Evolutionary conservation across 164 flowering plant genomes (phyloP), one percentile per base, ranked within the genome.

Genomic region (Chloranthus sessilifolius): DNA sequence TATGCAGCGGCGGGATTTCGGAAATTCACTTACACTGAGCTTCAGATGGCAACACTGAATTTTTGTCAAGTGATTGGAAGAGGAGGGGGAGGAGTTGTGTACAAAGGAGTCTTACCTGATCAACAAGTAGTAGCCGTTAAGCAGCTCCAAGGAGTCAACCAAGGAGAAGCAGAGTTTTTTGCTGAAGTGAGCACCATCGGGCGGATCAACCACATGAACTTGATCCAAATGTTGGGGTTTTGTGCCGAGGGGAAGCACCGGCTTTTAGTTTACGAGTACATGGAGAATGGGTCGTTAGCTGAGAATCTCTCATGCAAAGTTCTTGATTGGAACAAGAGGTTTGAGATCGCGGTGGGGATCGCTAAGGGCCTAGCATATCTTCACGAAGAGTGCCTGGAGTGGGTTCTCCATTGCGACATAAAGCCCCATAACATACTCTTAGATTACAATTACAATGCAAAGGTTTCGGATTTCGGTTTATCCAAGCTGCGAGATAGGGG

Each of bases 331-430:
- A 31, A 52, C 21, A 47, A 56, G 42, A 63, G 69, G 47, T 56
- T 24, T 5, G 15, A 52, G 4, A 59, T 64, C 2, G 68, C 74
- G 2, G 11, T 62, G 8, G 67, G 68, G 14, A 63, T 66, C 2
- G 69, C 71, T 0, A 71, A 64, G 45, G 61, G 69, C 10, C 37
- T 71, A n/a, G 71, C 74, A 28, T 69, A 69, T 46, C 35, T 69
- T 19, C 70, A 69, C 10, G 63, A 65, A 16, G 74, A 70, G 56
- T 70, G 74, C 39, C 56, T 65, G 31, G 74, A 70, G 22, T 70
- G 74, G 74, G 62, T 70, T 20, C 37, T 70, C 12, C 74, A 70
- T 30, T 70, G 74, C 27, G 74, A 65, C 28, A 55, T 70, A 1
- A 70, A 70, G 60, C 74, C 71, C 4, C 55, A 70, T 7, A 70